phyloP scores from a whole-genome alignment of 2,329 filamentous ascomycete genomes.

The Diaporthe australafricana region DNA sequence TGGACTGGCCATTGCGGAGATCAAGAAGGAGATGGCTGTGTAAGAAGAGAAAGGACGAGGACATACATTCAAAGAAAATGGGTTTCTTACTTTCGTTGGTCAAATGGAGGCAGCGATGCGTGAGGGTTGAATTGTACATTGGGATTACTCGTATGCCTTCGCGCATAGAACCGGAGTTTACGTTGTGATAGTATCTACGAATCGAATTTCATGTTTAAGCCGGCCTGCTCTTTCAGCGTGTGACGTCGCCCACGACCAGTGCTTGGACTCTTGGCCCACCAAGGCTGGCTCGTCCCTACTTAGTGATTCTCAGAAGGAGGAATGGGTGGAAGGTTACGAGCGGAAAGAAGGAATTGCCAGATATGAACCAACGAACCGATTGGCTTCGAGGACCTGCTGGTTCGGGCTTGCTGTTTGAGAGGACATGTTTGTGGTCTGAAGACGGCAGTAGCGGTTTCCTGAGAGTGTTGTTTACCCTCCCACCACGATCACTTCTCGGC shows the following conservation, averaged over 20 bases:
- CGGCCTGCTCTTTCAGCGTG: background rate
- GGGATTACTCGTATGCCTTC: slow-evolving; percentile 41
- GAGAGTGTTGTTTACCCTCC: background rate
- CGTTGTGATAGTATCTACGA: slow-evolving; percentile 44
- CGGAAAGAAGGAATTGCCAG: background rate
- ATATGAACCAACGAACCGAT: background rate
- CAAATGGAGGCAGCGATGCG: slow-evolving; percentile 26
- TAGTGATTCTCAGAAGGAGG: background rate
- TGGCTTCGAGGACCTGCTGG: background rate
- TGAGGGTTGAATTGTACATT: slow-evolving; percentile 31
- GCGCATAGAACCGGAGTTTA: slow-evolving; percentile 49
- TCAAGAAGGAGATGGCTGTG: slow-evolving; percentile 95
- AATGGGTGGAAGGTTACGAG: too few species aligned
- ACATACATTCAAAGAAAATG: background rate
- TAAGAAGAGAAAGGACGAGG: slow-evolving; percentile 44
- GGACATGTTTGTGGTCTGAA: background rate
- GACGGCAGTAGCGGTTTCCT: background rate
- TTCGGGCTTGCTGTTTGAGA: background rate
- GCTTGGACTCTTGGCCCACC: background rate
- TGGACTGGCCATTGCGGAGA: slow-evolving; percentile 93
- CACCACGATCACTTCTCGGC: background rate
- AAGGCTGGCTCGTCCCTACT: too few species aligned
- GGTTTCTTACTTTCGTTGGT: slow-evolving; percentile 32
- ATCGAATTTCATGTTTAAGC: slow-evolving; percentile 39
- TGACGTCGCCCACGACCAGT: background rate